Conservation (phyloP, 2,329 filamentous ascomycete species). For the Aspergillus pseudotamarii region DNA sequence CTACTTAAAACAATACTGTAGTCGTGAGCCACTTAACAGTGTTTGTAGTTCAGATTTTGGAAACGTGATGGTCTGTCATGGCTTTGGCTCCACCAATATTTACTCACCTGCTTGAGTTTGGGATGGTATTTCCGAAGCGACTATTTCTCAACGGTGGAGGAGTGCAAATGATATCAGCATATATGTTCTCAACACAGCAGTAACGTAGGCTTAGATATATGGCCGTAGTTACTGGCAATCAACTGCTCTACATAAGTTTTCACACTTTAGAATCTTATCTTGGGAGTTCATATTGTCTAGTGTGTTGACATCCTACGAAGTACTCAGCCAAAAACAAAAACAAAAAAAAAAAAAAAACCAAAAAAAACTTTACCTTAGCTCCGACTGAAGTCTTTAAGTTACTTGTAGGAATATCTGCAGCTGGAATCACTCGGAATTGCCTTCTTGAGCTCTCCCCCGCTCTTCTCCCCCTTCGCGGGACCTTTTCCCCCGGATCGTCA, state of each 20-base stretch:
- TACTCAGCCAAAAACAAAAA: not conserved
- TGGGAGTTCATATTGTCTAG: not conserved
- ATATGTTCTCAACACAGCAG: no score
- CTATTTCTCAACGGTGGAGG: no score
- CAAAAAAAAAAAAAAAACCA: not conserved
- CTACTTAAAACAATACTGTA: not conserved
- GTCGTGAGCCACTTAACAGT: not conserved
- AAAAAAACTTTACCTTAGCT: not conserved
- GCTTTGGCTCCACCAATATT: not conserved
- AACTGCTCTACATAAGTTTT: not conserved
- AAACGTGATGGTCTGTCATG: not conserved
- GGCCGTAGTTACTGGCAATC: not conserved
- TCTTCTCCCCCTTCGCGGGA: not conserved
- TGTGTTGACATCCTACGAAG: no score
- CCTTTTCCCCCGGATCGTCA: constrained; percentile 2
- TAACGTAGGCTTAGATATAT: no score
- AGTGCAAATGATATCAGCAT: no score
- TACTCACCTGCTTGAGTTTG: no score
- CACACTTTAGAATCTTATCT: not conserved
- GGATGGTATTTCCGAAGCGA: no score
- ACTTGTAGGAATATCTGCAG: not conserved
- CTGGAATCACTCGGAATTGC: not conserved
- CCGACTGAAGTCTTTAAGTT: not conserved
- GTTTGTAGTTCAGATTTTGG: not conserved
- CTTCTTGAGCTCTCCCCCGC: not conserved